A percentile compares a stretch with the other conserved stretches of the same genome.
Conservation (phyloP, 306 rosid genomes). For the Lithocarpus polystachyus region DNA sequence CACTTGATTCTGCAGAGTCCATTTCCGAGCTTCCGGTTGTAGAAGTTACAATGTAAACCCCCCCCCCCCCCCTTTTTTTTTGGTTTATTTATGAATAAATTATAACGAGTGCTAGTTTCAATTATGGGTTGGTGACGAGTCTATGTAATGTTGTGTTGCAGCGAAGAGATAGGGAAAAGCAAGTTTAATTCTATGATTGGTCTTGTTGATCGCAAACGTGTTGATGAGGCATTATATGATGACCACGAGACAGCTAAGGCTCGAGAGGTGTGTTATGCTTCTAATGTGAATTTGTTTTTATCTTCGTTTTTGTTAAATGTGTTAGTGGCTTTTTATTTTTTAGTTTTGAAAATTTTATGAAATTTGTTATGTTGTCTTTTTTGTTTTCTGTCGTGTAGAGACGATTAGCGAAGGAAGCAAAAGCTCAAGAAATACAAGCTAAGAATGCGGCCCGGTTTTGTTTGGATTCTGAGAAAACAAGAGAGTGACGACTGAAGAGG, state of each 20-base stretch:
- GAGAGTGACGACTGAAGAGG: too few relatives aligned
- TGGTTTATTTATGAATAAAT: not conserved
- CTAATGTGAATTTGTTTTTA: conserved; percentile 2
- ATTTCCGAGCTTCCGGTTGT: conserved; percentile 89
- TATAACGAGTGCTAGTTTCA: not conserved
- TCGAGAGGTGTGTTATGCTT: conserved; percentile 63
- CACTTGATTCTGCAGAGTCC: conserved; percentile 92
- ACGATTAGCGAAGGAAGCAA: conserved; percentile 84
- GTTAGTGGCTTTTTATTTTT: not conserved
- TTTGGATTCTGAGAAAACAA: not conserved
- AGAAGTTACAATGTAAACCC: conserved; percentile 84
- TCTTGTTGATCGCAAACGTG: conserved; percentile 83
- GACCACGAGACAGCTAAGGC: conserved; percentile 88
- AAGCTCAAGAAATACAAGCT: conserved; percentile 77
- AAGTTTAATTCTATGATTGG: conserved; percentile 95
- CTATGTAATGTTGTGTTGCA: conserved; percentile 25
- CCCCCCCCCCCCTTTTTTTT: not conserved
- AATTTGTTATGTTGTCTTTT: not conserved
- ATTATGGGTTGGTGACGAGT: not conserved
- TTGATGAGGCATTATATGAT: conserved; percentile 74
- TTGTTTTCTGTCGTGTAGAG: conserved; percentile 41
- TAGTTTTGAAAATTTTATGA: not conserved
- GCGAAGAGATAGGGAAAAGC: conserved; percentile 88
- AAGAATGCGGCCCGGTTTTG: conserved; percentile 50
- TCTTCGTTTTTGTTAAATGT: not conserved